These are phyloP conservation scores for Gliomastix tumulicola DNA, from an alignment of 2,329 filamentous ascomycete genomes.

Conservation along the genomic window DNA sequence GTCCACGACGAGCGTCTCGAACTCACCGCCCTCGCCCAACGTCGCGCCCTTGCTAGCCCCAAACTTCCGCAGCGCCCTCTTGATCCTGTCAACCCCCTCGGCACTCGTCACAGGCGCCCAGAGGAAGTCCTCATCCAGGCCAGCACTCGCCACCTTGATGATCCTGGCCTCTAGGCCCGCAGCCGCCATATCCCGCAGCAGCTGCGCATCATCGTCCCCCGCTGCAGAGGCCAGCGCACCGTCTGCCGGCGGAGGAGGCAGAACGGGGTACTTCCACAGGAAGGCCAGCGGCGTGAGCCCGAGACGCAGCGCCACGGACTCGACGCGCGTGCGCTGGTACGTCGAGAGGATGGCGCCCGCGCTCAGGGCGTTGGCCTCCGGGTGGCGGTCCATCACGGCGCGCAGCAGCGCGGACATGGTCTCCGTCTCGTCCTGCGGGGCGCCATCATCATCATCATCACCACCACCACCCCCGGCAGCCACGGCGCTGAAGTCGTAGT, in stretches of 20 bases:
- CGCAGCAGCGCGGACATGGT: constrained; percentile 71
- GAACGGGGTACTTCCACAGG: constrained; percentile 82
- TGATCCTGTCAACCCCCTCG: constrained; percentile 36
- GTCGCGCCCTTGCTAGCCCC: constrained; percentile 62
- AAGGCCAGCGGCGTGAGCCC: constrained; percentile 77
- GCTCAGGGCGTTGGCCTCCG: constrained; percentile 77
- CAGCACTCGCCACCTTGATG: constrained; percentile 90
- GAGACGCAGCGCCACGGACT: constrained; percentile 82
- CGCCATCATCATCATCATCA: constrained; percentile 10
- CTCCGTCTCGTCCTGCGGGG: constrained; percentile 79
- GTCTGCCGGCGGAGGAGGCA: constrained; percentile 56
- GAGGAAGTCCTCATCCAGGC: constrained; percentile 71
- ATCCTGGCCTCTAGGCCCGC: constrained; percentile 81
- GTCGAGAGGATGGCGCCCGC: constrained; percentile 91
- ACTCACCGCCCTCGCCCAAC: constrained; percentile 90
- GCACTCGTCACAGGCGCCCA: constrained; percentile 70
- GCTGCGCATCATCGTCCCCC: constrained; percentile 40
- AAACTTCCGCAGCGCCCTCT: constrained; percentile 57
- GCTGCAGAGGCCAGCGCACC: constrained; percentile 11
- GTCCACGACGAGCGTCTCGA: constrained; percentile 84
- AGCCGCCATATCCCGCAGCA: constrained; percentile 75
- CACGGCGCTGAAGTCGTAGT: constrained; percentile 46
- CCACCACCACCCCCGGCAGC: no score
- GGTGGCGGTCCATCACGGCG: constrained; percentile 60
- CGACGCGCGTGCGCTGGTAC: constrained; percentile 93